Evolutionary conservation across 164 flowering plant genomes (phyloP), one percentile per base, ranked within the genome.

Genomic region (Paratinospora sagittata): DNA sequence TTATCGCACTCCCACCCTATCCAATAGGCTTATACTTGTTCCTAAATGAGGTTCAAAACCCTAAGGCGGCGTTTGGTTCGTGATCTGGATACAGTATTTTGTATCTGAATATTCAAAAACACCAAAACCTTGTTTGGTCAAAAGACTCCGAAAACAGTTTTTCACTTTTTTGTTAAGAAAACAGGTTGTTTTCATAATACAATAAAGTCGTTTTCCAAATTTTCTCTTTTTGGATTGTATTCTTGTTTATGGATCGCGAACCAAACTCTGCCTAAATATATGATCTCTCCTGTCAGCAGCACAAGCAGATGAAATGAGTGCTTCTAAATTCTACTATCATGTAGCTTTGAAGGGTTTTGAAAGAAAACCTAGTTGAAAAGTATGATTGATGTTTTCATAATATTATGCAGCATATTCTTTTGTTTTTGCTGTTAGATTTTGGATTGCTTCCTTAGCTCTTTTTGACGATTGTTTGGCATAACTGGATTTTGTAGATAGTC

Each of bases 401-500:
- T 3, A 39, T 39, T 8, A 39, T 39, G 43, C 43, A 39, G 43
- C 43, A 39, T 63, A 17, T 71, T 27, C 66, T 21, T 19, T 65
- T 37, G 14, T 33, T 62, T 34, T 17, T 17, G 6, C 47, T 65
- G 26, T 37, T 65, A 3, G 45, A 34, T 1, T 8, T n/a, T 17
- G 26, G 11, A 12, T 34, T 34, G 16, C 3, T 65, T n/a, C 19
- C n/a, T 19, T 30, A 0, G 33, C 14, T 60, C 10, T 12, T 71
- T 61, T 21, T 36, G 24, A 21, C 36, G 27, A 61, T 17, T 58
- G 10, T 27, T 8, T 72, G 17, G 21, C 41, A 26, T 58, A 33
- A 19, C 21, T 72, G 63, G 19, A 5, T 49, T 65, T n/a, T 66
- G n/a, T 66, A 77, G 81, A 75, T 64, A 55, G 60, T 34, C 34